Evolutionary conservation across 139 green algal genomes (phyloP).

Genomic region (Haematococcus sp.): DNA sequence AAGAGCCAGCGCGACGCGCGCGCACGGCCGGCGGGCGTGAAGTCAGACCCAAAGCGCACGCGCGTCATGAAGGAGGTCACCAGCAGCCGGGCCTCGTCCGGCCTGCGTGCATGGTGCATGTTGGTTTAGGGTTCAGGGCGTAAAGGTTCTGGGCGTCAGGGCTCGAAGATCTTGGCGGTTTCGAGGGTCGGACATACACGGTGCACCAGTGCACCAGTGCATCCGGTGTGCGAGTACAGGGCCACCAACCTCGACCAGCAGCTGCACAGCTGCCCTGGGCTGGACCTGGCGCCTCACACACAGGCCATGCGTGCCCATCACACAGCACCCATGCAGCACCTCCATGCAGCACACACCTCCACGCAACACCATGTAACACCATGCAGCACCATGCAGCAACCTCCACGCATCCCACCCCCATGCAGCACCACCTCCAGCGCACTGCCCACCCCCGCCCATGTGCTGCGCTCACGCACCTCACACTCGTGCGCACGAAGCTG

Average conservation of each 20-base stretch:
- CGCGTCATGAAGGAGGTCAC: slow-evolving; percentile 19
- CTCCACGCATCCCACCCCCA: too few relatives aligned
- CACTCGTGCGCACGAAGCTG: slow-evolving; percentile 3
- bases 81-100: slow-evolving; percentile 31
- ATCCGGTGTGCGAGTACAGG: too few relatives aligned
- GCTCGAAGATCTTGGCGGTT: too few relatives aligned
- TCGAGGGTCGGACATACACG: too few relatives aligned
- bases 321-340: not conserved
- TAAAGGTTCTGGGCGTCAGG: too few relatives aligned
- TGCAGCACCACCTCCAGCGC: not conserved
- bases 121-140: too few relatives aligned
- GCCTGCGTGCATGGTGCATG: too few relatives aligned
- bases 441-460: not conserved
- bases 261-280: too few relatives aligned
- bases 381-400: too few relatives aligned
- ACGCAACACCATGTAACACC: not conserved
- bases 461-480: slow-evolving; percentile 1
- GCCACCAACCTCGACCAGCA: too few relatives aligned
- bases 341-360: too few relatives aligned
- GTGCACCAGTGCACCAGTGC: not conserved
- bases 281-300: too few relatives aligned
- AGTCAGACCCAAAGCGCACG: slow-evolving; percentile 11
- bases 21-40: slow-evolving; percentile 19
- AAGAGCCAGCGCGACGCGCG: slow-evolving; percentile 25
- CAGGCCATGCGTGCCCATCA: not conserved